Base-by-base conservation (phyloP, 768 basidiomycete species). In the Russula virescens region DNA sequence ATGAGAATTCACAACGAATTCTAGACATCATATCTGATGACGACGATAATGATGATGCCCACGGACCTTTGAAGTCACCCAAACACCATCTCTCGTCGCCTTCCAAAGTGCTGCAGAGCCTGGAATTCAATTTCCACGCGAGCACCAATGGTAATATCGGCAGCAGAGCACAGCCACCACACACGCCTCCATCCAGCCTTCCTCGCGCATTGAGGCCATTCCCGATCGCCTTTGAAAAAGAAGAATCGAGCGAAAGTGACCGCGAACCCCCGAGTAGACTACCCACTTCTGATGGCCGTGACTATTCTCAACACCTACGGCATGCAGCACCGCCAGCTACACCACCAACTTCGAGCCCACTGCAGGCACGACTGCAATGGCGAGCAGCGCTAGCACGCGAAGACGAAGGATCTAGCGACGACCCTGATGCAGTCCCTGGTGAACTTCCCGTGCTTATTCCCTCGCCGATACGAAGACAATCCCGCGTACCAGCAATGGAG, bases 221-320 rank as follows among this genome's bases (percentile, higher is more conserved):
- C 53, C 63, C 63, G 1, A 38, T 64, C 3, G 58, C 63, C 28
- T 60, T 64, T 11, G 63, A 60, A 35, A 57, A 63, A 42, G 58
- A 28, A 55, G 62, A 49, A 48, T 49, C 40, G 19, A 55, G 46
- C 23, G 62, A 55, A 1, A 26, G 26, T 26, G 63, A 46, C 25
- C 10, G 18, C 14, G 38, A 49, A 31, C 31, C 31, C 28, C 9
- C 19, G 14, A 42, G 31, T 21, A 18, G 14, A 25, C 5, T 21
- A 28, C 13, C 2, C 25, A 31, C 16, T 18, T 50, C 7, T 26
- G 11, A 16, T 7, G 23, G 35, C 14, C 54, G 13, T 16, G 43
- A 13, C 9, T 43, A 43, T 43, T 13, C 14, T 13, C 42, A 21
- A 7, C 18, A 14, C 16, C 16, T 31, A 7, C 61, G 31, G 5